Evolutionary conservation across 352 stramenopile species (phyloP), one percentile per base, ranked within the genome.

Genomic region (Phytophthora ramorum): DNA sequence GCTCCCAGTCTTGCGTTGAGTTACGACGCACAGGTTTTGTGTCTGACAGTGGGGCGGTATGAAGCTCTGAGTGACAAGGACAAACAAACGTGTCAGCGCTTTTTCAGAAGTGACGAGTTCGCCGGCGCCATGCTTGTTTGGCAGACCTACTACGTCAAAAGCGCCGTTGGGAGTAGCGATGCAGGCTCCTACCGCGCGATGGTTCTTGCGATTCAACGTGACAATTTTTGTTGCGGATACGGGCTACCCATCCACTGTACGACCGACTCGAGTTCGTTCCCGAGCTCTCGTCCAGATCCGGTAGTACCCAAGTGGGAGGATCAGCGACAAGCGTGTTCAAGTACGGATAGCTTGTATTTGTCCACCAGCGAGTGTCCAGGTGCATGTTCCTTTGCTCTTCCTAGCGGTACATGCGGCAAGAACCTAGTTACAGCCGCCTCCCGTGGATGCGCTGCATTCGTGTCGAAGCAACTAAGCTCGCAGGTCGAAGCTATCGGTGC

Each of bases 161-260:
- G 81, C 54, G 40, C 78, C 19, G 58, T 53, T 20, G 57, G 57
- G 3, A 65, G 64, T 49, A 49, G 22, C 2, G 24, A 59, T 4
- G 37, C 54, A 1, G 51, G 54, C 37, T 76, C 76, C 9, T 83
- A 85, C 28, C 79, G 82, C 19, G 69, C 81, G 7, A 79, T 81
- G 71, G 66, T 93, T 32, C 71, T 92, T 38, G 78, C 63, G 17
- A 53, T 93, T 10, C 78, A 93, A 57, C 80, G 83, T 46, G 72
- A 77, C 8, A 79, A 84, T 30, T 90, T 91, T 30, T 93, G 85
- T 52, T 93, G 85, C 47, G 85, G 85, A 16, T 86, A 85, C 20
- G 85, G 79, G 4, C 61, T 82, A 3, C 85, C 85, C 0, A 45
- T 76, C 37, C 74, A 85, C 46, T 93, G 85, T 34, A 58, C 53